Base-by-base conservation (phyloP, 441 rosid species). In the Mallotus japonicus region DNA sequence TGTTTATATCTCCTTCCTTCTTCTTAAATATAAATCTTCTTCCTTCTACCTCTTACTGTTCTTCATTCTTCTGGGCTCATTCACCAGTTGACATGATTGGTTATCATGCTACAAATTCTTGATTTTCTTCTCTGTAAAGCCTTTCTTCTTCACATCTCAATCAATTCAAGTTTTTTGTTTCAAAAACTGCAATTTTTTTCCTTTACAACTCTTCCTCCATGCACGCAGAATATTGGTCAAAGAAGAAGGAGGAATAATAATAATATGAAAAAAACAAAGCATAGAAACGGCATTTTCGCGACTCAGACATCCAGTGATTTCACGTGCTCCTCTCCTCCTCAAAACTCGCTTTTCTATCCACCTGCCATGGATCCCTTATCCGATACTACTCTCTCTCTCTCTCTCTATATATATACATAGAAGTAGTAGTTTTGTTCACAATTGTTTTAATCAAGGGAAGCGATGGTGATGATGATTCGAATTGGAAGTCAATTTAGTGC, bases 251-350 rank as follows among this genome's bases (percentile, higher is more conserved):
- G 13, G 72, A 53, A 64, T 28, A 28, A 44, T 63, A 32, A 6
- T 8, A 66, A 15, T 32, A n/a, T n/a, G n/a, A n/a, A n/a, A n/a
- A n/a, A n/a, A n/a, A 59, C 42, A 13, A 34, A 16, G 8, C 20
- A 13, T 32, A 22, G 17, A 15, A 69, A 89, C 92, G 99, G 91
- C 95, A 79, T 89, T 92, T 84, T 92, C 92, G 20, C 94, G 95
- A 81, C 87, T 94, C 22, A 82, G 99, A 69, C 82, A 82, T 79
- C 88, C 89, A 53, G 85, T 81, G 84, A 83, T 88, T 83, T 76
- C 84, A 44, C 87, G 88, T 70, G 83, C 87, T 47, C 84, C 85
- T 44, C 83, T 89, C 59, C 72, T 92, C 59, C 71, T 89, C 78
- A 80, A 84, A 82, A 92, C 90, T 79, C 92, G 97, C 73, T n/a